These are phyloP conservation scores for Backusella liffmaniae DNA, from an alignment of 192 early-diverging fungal species.

Conservation along the genomic window DNA sequence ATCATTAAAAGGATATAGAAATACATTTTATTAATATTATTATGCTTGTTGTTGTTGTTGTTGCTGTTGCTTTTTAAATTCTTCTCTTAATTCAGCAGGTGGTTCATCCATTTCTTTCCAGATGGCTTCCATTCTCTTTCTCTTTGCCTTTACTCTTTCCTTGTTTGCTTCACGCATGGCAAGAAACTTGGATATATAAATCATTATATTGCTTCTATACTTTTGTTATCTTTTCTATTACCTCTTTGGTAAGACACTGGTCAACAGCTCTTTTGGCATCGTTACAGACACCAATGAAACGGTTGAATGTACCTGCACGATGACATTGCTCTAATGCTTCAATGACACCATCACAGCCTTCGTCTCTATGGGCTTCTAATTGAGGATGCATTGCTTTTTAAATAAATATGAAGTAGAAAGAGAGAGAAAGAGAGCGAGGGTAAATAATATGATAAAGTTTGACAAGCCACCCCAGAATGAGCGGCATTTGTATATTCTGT, in stretches of 20 bases:
- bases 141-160: conserved; percentile 40
- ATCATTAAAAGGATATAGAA: not conserved
- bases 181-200: conserved; percentile 38
- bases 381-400: conserved; percentile 38
- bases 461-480: not conserved
- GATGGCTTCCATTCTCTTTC: conserved; percentile 44
- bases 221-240: conserved; percentile 12
- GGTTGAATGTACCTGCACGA: conserved; percentile 43
- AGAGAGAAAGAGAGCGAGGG: not conserved
- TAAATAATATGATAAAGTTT: not conserved
- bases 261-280: conserved; percentile 48
- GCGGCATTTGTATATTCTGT: too few species aligned
- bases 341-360: conserved; percentile 52
- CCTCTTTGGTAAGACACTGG: conserved; percentile 52
- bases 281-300: conserved; percentile 54
- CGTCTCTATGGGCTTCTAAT: conserved; percentile 38
- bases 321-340: conserved; percentile 55
- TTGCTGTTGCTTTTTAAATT: conserved; percentile 9
- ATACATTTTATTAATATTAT: not conserved
- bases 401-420: not conserved
- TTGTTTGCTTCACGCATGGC: conserved; percentile 46
- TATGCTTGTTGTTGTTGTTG: not conserved
- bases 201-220: not conserved
- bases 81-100: conserved; percentile 24
- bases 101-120: conserved; percentile 57